Conservation (phyloP, 1,284 basidiomycete genomes). For the Malassezia globosa region DNA sequence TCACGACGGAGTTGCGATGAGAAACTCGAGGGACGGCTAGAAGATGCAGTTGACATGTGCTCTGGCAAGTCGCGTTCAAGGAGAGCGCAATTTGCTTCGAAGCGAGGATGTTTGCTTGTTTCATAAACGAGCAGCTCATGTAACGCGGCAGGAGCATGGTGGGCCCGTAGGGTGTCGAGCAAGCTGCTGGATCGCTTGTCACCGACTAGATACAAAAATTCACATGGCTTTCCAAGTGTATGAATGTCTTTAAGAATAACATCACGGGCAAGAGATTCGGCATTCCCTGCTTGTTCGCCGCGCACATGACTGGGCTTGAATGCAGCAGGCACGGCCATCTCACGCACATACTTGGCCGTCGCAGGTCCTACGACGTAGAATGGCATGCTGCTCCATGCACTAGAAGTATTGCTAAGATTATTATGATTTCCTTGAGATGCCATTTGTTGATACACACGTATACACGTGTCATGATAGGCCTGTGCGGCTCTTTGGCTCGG, state of each 20-base stretch:
- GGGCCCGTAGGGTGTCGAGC: conserved; percentile 23
- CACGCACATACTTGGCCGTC: conserved; percentile 25
- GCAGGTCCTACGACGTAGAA: conserved; percentile 44
- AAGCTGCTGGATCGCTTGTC: conserved; percentile 35
- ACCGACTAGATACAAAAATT: conserved; percentile 35
- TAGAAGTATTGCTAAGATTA: too few relatives aligned
- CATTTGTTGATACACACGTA: conserved; percentile 16
- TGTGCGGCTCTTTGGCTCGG: conserved; percentile 41
- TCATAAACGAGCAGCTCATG: conserved; percentile 37
- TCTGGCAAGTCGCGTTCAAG: conserved; percentile 23
- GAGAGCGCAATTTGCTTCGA: conserved; percentile 25
- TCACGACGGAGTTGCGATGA: too few relatives aligned
- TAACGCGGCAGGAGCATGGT: conserved; percentile 20
- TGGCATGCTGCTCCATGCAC: conserved; percentile 33
- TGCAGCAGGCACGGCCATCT: conserved; percentile 22
- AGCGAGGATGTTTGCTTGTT: conserved; percentile 25
- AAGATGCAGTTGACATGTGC: conserved; percentile 6
- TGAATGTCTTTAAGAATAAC: conserved; percentile 14
- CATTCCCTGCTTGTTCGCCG: conserved; percentile 36
- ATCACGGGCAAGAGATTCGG: conserved; percentile 29
- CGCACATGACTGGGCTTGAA: conserved; percentile 27
- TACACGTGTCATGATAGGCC: conserved; percentile 31
- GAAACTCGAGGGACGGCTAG: conserved; percentile 19
- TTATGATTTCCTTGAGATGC: conserved; percentile 7
- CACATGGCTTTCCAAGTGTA: neutral